Percentiles rank a stretch among this genome's conserved stretches.
Evolutionary conservation across 768 basidiomycete genomes (phyloP).

Genomic region (Asterophora lycoperdoides): DNA sequence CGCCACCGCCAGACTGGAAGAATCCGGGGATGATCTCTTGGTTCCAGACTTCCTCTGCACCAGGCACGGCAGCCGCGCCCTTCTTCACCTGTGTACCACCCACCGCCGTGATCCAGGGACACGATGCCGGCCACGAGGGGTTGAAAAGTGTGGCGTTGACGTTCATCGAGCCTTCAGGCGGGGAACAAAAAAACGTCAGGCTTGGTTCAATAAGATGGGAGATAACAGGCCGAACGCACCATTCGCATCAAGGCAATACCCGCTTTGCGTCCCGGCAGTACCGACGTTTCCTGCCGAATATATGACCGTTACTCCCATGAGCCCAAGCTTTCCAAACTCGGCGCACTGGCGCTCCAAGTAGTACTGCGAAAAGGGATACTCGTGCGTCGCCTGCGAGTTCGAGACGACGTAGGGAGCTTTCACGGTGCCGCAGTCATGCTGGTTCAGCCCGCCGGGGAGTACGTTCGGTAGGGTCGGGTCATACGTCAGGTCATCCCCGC

Average conservation of each 20-base stretch:
- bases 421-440: constrained; percentile 33
- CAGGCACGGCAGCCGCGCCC: constrained; percentile 23
- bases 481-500: constrained; percentile 29
- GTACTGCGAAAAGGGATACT: constrained; percentile 29
- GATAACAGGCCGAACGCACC: constrained; percentile 21
- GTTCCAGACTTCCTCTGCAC: constrained; percentile 30
- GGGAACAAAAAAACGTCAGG: not conserved
- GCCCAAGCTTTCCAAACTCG: constrained; percentile 47
- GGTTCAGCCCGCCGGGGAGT: constrained; percentile 26
- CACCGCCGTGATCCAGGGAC: constrained; percentile 42
- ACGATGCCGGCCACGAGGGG: constrained; percentile 41
- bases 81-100: constrained; percentile 43
- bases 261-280: constrained; percentile 31
- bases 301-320: constrained; percentile 45
- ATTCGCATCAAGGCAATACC: constrained; percentile 35
- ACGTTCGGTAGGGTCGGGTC: constrained; percentile 31
- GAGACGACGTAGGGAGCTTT: constrained; percentile 28
- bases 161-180: constrained; percentile 28
- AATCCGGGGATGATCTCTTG: constrained; percentile 26
- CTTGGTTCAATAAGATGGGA: not conserved
- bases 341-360: constrained; percentile 41
- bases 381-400: constrained; percentile 36
- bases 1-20: constrained; percentile 33
- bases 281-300: constrained; percentile 39
- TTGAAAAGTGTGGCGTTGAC: constrained; percentile 35